Percentiles rank a stretch among this genome's conserved stretches.
phyloP scores from a whole-genome alignment of 345 rosid species.

The Limnanthes douglasii region DNA sequence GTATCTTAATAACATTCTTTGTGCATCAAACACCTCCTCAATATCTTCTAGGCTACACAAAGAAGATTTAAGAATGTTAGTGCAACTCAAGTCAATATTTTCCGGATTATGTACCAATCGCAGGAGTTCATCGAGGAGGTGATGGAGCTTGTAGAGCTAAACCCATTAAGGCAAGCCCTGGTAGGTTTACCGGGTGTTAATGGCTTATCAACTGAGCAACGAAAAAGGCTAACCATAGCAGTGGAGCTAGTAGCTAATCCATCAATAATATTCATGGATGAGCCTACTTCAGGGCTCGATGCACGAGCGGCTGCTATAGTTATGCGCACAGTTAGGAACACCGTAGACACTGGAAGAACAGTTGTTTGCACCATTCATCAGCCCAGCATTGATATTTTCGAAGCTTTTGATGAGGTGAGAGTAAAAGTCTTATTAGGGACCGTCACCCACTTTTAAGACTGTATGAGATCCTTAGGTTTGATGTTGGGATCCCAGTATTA shows the following conservation, averaged over 20 bases:
- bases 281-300: conserved; percentile 92
- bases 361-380: conserved; percentile 95
- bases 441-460: too few species aligned
- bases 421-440: too few species aligned
- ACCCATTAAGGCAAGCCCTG: conserved; percentile 36
- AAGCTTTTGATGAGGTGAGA: conserved; percentile 81
- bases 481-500: too few species aligned
- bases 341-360: conserved; percentile 85
- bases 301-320: conserved; percentile 96
- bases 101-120: too few species aligned
- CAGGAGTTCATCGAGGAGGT: conserved; percentile 85
- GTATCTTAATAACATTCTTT: conserved; percentile 8
- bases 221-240: conserved; percentile 84
- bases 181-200: conserved; percentile 83
- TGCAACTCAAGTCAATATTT: too few species aligned
- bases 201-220: conserved; percentile 83
- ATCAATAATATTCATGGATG: conserved; percentile 87
- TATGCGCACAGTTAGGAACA: conserved; percentile 84
- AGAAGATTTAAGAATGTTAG: too few species aligned
- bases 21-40: too few species aligned
- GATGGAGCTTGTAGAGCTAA: conserved; percentile 80
- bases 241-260: conserved; percentile 95
- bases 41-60: too few species aligned
- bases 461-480: too few species aligned
- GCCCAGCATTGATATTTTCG: conserved; percentile 88